A percentile compares a stretch with the other conserved stretches of the same genome.
Evolutionary conservation across 495 filamentous ascomycete species (phyloP).

Genomic region (Penicillium pulvis): DNA sequence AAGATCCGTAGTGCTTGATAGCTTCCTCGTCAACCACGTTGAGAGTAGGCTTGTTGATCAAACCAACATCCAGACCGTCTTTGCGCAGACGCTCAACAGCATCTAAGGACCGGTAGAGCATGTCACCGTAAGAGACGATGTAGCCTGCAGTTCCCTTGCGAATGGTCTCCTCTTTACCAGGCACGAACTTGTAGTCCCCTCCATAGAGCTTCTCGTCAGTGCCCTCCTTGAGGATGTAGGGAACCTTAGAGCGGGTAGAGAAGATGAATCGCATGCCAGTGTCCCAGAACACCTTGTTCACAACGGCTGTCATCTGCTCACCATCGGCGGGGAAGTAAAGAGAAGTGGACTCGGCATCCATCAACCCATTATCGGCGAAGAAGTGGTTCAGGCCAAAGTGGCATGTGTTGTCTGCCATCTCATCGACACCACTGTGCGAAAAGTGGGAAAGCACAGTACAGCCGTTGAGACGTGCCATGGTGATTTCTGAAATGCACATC

Average conservation of each 20-base stretch:
- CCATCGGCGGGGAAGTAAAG: conserved; percentile 47
- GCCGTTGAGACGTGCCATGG: conserved; percentile 44
- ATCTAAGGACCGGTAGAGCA: conserved; percentile 45
- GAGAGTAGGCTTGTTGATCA: conserved; percentile 45
- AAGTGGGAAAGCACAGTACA: conserved; percentile 44
- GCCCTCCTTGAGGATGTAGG: conserved; percentile 43
- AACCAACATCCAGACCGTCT: conserved; percentile 36
- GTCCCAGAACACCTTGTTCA: conserved; percentile 41
- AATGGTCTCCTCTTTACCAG: conserved; percentile 42
- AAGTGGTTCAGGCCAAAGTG: conserved; percentile 47
- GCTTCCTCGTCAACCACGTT: conserved; percentile 44
- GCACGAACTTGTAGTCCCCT: conserved; percentile 39
- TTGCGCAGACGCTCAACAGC: conserved; percentile 39
- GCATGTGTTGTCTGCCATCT: conserved; percentile 48
- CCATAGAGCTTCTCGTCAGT: conserved; percentile 40
- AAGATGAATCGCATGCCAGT: conserved; percentile 42
- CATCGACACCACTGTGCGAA: conserved; percentile 44
- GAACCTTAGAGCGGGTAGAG: conserved; percentile 44
- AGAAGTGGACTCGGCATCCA: conserved; percentile 33
- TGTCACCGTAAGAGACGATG: conserved; percentile 43
- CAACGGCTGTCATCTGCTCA: conserved; percentile 48
- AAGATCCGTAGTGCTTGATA: conserved; percentile 37
- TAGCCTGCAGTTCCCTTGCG: conserved; percentile 40
- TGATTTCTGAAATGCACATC: conserved; percentile 46
- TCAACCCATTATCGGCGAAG: conserved; percentile 45